A percentile compares a stretch with the other conserved stretches of the same genome.
Conservation (phyloP, 345 rosid genomes). For the Gossypium sturtianum region DNA sequence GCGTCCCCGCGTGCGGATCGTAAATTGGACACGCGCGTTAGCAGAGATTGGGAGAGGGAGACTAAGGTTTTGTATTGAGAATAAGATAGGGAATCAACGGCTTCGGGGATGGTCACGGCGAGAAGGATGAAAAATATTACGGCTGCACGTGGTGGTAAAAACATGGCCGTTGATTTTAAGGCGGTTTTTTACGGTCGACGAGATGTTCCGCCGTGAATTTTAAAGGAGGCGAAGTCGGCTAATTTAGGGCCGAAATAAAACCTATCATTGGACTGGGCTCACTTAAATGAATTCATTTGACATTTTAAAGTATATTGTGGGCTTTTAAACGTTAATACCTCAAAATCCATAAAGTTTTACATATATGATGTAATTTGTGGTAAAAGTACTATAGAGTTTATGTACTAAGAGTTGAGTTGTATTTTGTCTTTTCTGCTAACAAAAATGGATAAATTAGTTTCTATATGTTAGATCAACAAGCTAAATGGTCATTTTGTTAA, state of each 20-base stretch:
- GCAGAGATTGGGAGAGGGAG: slow-evolving; percentile 67
- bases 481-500: too few species aligned
- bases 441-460: too few species aligned
- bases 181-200: background rate
- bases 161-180: slow-evolving; percentile 28
- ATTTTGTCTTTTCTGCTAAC: fast-evolving
- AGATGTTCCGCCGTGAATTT: background rate
- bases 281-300: background rate
- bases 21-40: slow-evolving; percentile 63
- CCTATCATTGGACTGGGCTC: slow-evolving; percentile 4
- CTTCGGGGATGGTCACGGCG: slow-evolving; percentile 21
- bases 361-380: background rate
- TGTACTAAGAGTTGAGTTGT: fast-evolving
- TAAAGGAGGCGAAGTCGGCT: background rate
- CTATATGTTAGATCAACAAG: too few species aligned
- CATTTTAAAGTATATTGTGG: background rate
- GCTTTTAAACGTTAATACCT: background rate
- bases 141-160: slow-evolving; percentile 3
- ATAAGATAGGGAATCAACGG: slow-evolving; percentile 29
- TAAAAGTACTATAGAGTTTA: too few species aligned
- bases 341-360: background rate
- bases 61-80: slow-evolving; percentile 37
- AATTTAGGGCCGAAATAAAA: slow-evolving; percentile 17
- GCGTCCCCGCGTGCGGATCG: slow-evolving; percentile 67
- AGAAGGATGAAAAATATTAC: slow-evolving; percentile 27